Evolutionary conservation across 441 rosid genomes (phyloP), one percentile per base, ranked within the genome.

Genomic region (Capsella rubella): DNA sequence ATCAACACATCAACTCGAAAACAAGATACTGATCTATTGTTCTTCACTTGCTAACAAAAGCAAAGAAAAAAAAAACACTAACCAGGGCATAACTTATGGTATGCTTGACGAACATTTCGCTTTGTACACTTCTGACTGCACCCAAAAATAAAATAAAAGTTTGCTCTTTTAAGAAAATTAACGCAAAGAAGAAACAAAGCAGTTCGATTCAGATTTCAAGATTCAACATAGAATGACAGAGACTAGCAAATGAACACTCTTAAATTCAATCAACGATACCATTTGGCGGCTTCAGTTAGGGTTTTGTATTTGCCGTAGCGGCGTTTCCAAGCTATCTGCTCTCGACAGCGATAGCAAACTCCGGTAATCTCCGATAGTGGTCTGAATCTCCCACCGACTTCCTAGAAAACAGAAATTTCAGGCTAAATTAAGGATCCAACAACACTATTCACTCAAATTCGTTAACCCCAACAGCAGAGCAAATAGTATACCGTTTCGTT

Each of bases 291-390:
- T 75, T 92, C 91, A 18, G 82, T 69, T 25, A 94, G 84, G 43
- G 84, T 68, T 76, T 94, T 94, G 84, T 94, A 94, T 79, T 94
- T 94, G 8, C 99, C 97, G 42, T 94, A 94, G 11, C 83, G 86
- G 39, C 99, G 97, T 72, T 92, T 94, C 97, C 99, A 92, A 42
- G 90, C 97, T 57, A 94, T 94, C 84, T 94, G 97, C 3, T 90
- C 99, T 63, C 85, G 84, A 72, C 99, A 94, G 4, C 97, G 88
- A 65, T 34, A 64, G 63, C 99, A 94, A 13, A 94, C 97, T 64
- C 97, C 99, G 0, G 97, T 89, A 12, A 95, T 87, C 56, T 90
- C 98, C 32, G 95, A 86, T 8, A 67, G 73, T 3, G 96, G 97
- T 76, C 87, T 81, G 28, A 86, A 78, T 81, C 79, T 86, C 35